Evolutionary conservation across 202 grass and related monocot genomes (phyloP), one percentile per base, ranked within the genome.

Genomic region (Miscanthus sacchariflorus): DNA sequence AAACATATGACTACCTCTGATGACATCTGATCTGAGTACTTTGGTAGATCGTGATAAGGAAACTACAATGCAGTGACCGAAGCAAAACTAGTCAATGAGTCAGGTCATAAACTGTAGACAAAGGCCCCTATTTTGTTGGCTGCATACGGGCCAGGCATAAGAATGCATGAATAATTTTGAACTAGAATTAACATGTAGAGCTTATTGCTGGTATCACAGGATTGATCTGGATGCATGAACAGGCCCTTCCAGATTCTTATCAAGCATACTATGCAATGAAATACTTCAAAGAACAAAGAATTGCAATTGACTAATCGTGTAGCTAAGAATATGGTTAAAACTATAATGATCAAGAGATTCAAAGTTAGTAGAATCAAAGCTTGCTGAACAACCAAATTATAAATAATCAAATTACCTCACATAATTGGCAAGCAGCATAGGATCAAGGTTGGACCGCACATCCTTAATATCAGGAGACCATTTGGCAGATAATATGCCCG

Each of bases 401-500:
- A 49, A 14, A 21, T 50, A 59, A 81, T 74, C 14, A 87, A 90
- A 63, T 90, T 93, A 96, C 96, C 93, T 95, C 44, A 93, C 92
- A 86, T 90, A 91, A 83, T 98, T 96, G 76, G 96, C 94, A 92
- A 98, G n/a, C 70, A 98, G 63, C 68, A 96, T 89, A 64, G 89
- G 92, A 49, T 98, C 96, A 92, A 98, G 96, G 69, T 92, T 93
- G 61, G 85, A 98, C 63, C 96, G 94, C 39, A 98, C 94, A 44
- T 93, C 91, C 91, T 98, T 98, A 83, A 91, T 89, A 92, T 96
- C 94, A 59, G 92, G 88, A 74, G 96, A 98, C 96, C 96, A 98
- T 75, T 96, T 98, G 79, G 92, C 96, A 17, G 96, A 90, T 81
- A 98, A 88, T 87, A 90, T 59, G 61, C 96, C 96, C 8, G 94